Evolutionary conservation across 2,329 filamentous ascomycete species (phyloP), one percentile per base, ranked within the genome.

Genomic region (Calonectria honghensis): DNA sequence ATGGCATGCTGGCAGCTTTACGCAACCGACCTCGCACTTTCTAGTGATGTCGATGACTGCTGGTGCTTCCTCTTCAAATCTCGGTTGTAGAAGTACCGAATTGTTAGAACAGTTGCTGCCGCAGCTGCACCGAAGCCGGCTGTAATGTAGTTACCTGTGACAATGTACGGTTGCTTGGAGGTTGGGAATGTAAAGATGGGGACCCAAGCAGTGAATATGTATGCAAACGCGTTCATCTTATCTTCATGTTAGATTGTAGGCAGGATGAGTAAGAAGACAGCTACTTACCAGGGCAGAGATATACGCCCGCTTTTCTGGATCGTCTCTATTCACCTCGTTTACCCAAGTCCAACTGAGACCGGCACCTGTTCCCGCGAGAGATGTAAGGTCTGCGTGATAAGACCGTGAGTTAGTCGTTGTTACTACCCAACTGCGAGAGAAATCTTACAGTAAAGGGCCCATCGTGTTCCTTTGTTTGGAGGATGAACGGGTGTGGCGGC

Each of bases 141-240:
- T 24, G 64, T 67, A 18, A 67, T 67, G 18, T 67, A 67, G 45
- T 67, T 67, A 27, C 45, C 64, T 27, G 64, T 67, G 3, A 67
- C 64, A 52, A 67, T 67, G 13, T 67, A 67, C 35, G 64, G 64
- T 9, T 67, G 64, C 48, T 24, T 24, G 14, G 18, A 50, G 9
- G 64, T 52, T 14, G 64, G 64, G 45, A 67, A 67, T 1, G 64
- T 67, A 52, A 67, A 67, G 31, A 67, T 67, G 3, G 45, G 64
- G 27, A 67, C 64, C 64, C 64, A 67, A 18, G 41, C 64, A 1
- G 64, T 67, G 16, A 67, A 67, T 27, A 67, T 67, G 29, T 50
- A 67, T 4, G 64, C 64, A 52, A 67, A 67, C 16, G 64, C 64
- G 45, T 67, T 67, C 64, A 67, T 67, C 64, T 67, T 20, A 3